Conservation (phyloP, 768 basidiomycete genomes). For the Lactarius quietus region DNA sequence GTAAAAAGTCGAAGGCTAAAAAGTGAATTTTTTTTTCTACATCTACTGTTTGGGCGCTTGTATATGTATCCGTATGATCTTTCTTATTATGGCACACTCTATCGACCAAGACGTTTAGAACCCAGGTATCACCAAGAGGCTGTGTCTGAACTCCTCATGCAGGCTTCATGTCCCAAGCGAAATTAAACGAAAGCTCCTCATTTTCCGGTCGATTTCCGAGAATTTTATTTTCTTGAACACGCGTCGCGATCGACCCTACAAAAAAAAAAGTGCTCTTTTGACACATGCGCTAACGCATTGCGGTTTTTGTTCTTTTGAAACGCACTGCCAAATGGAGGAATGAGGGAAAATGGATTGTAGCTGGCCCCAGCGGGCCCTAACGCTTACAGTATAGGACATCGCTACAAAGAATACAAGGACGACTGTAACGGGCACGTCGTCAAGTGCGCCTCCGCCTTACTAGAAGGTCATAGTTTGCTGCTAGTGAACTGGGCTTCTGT, state of each 20-base stretch:
- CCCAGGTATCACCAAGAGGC: too few species aligned
- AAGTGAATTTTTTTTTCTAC: constrained; percentile 29
- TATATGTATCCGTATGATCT: constrained; percentile 6
- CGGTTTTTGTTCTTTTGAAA: too few species aligned
- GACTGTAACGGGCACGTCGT: too few species aligned
- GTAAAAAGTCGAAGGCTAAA: constrained; percentile 44
- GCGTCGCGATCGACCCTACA: too few species aligned
- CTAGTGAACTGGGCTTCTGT: constrained; percentile 84
- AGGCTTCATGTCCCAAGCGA: too few species aligned
- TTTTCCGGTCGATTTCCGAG: too few species aligned
- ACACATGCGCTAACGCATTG: too few species aligned
- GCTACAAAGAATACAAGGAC: not conserved
- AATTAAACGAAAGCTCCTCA: too few species aligned
- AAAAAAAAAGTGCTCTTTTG: too few species aligned
- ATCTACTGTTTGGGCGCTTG: constrained; percentile 1
- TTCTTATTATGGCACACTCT: not conserved
- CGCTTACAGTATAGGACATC: not conserved
- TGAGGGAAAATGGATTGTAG: not conserved
- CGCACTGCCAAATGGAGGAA: too few species aligned
- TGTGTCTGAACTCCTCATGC: too few species aligned
- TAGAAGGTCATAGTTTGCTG: constrained; percentile 37
- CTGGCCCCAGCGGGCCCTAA: not conserved
- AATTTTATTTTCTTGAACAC: too few species aligned
- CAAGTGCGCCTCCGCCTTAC: not conserved
- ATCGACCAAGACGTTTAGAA: not conserved